Evolutionary conservation across 805 yeast genomes (phyloP), one percentile per base, ranked within the genome.

Genomic region (Huiozyma naganishii): DNA sequence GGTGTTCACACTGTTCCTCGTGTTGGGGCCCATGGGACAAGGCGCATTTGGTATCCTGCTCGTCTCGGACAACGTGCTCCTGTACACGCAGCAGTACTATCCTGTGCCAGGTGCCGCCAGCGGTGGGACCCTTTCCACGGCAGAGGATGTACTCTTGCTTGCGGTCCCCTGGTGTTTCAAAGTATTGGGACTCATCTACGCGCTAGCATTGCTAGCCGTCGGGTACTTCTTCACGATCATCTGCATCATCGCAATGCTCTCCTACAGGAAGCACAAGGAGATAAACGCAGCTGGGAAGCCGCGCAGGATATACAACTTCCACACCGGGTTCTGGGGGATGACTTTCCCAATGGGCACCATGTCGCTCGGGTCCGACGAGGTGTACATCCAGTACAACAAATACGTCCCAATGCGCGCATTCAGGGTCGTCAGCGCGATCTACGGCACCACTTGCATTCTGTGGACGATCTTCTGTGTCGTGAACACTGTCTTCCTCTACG

Each of bases 281-380:
- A 7, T 62, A 1, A 54, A 57, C 32, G 41, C 33, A 8, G 9
- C 33, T 8, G 11, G n/a, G 33, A 30, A 5, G n/a, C 33, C 33
- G n/a, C 33, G 33, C 33, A 71, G 71, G 0, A 54, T 60, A 4
- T 61, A 59, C 13, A 43, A 50, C 30, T 79, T 77, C 65, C 65
- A 68, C 29, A 69, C 70, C 49, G 71, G 75, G 1, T 77, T 78
- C 77, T 84, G 95, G 95, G 79, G 88, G 12, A 74, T 83, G 69
- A 83, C 95, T 49, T 88, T 88, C 79, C 96, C 95, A 4, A 54
- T 87, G 52, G 96, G 95, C 2, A 85, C 94, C 0, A 78, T 84
- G 80, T 69, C 81, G 0, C 58, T 82, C 10, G 76, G 86, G 2
- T 71, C 76, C 45, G 60, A 68, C 7, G 73, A 76, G 51, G 55